phyloP scores from a whole-genome alignment of 2,329 filamentous ascomycete species.

The Xylaria hypoxylon region DNA sequence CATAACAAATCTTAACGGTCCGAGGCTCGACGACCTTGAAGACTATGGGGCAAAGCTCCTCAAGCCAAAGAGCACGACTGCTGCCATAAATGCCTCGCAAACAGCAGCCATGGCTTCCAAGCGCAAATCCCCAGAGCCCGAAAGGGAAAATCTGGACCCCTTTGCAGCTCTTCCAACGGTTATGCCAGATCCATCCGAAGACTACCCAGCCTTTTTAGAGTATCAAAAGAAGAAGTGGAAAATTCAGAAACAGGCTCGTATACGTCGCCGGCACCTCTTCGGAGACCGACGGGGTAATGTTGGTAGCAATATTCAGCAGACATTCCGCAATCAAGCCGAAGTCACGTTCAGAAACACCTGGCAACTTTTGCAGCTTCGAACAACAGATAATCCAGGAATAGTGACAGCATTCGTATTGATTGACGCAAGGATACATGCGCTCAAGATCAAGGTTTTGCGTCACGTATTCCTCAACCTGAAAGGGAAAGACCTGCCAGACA shows the following conservation, averaged over 20 bases:
- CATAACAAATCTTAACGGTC: slow-evolving; percentile 72
- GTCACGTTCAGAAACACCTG: slow-evolving; percentile 90
- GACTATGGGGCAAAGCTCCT: slow-evolving; percentile 79
- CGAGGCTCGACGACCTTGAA: slow-evolving; percentile 76
- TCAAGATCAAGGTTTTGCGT: slow-evolving; percentile 90
- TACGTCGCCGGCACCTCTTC: slow-evolving; percentile 88
- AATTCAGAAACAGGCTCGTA: slow-evolving; percentile 90
- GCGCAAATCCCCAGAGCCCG: slow-evolving; percentile 77
- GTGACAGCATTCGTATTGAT: slow-evolving; percentile 92
- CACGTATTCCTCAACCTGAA: slow-evolving; percentile 94
- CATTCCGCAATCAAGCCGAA: slow-evolving; percentile 93
- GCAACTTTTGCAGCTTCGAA: slow-evolving; percentile 90
- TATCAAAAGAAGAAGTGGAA: slow-evolving; percentile 99
- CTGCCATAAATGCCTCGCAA: slow-evolving; percentile 67
- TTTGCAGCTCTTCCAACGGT: slow-evolving; percentile 83
- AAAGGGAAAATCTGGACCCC: slow-evolving; percentile 75
- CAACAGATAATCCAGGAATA: slow-evolving; percentile 85
- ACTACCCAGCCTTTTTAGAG: slow-evolving; percentile 88
- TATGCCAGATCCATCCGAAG: slow-evolving; percentile 86
- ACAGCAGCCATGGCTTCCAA: slow-evolving; percentile 68
- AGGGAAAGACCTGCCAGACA: slow-evolving; percentile 85
- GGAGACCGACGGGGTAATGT: slow-evolving; percentile 81
- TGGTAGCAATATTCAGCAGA: slow-evolving; percentile 73
- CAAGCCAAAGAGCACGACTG: slow-evolving; percentile 70
- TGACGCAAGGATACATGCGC: slow-evolving; percentile 86